Percentiles rank a stretch among this genome's conserved stretches.
Evolutionary conservation across 1,284 basidiomycete genomes (phyloP).

Genomic region (Apiotrichum porosum): DNA sequence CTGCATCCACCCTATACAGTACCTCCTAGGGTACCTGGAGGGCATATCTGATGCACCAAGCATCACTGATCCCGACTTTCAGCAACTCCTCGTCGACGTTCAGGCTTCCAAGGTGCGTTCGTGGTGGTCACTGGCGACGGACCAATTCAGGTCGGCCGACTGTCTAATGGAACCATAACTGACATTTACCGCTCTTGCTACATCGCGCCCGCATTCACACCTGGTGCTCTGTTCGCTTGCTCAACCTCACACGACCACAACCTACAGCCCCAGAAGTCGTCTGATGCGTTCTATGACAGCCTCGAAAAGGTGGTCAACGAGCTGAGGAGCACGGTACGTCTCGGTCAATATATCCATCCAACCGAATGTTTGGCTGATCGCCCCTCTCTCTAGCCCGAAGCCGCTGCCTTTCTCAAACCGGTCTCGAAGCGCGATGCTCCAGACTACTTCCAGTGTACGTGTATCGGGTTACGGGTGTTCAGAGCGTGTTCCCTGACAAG

Average conservation of each 20-base stretch:
- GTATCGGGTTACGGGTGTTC: no score
- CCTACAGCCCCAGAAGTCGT: conserved; percentile 55
- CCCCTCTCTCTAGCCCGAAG: conserved; percentile 60
- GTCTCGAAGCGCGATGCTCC: conserved; percentile 80
- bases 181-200: conserved; percentile 1
- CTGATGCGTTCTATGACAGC: conserved; percentile 87
- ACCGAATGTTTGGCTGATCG: not conserved
- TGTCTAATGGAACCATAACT: not conserved
- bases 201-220: not conserved
- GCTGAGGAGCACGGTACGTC: conserved; percentile 69
- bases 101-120: conserved; percentile 47
- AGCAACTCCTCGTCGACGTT: conserved; percentile 47
- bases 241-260: not conserved
- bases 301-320: conserved; percentile 80
- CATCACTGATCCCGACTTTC: conserved; percentile 45
- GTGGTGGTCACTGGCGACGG: not conserved
- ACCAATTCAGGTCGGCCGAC: conserved; percentile 2
- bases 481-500: not conserved
- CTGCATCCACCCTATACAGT: conserved; percentile 43
- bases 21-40: conserved; percentile 49
- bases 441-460: conserved; percentile 77
- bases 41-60: conserved; percentile 43
- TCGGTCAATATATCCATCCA: not conserved
- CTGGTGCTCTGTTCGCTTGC: not conserved
- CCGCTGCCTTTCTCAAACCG: conserved; percentile 80